Percentiles rank a stretch among this genome's conserved stretches.
These are phyloP conservation scores for Cnidoscolus chayamansa DNA, from an alignment of 441 rosid genomes.

Conservation along the genomic window DNA sequence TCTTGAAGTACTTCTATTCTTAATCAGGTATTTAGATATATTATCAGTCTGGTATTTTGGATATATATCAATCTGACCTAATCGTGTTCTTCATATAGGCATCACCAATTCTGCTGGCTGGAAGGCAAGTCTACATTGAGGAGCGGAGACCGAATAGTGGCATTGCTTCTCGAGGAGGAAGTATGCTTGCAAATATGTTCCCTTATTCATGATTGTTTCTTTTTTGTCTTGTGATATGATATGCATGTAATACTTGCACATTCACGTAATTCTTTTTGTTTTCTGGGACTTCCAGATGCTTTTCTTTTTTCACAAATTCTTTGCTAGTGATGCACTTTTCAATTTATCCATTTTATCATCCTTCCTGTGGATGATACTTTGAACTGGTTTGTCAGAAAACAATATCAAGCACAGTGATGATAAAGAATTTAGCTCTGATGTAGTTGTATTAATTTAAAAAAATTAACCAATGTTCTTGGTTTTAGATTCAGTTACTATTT, in stretches of 20 bases:
- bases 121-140: slow-evolving; percentile 86
- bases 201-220: neutral
- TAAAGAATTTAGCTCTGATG: neutral
- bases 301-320: neutral
- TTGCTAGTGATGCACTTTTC: neutral
- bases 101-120: slow-evolving; percentile 87
- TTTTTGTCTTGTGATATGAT: neutral
- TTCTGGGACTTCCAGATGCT: neutral
- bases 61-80: neutral
- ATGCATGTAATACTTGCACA: neutral
- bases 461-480: too few relatives aligned
- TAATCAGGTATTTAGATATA: neutral
- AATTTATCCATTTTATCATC: neutral
- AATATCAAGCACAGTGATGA: neutral
- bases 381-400: neutral
- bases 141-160: slow-evolving; percentile 92
- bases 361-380: too few relatives aligned
- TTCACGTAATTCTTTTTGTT: neutral
- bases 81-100: slow-evolving; percentile 45
- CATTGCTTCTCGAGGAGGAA: slow-evolving; percentile 79
- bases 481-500: neutral
- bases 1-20: neutral
- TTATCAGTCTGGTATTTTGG: too few relatives aligned
- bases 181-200: slow-evolving; percentile 38
- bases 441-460: too few relatives aligned